phyloP scores from a whole-genome alignment of 176 grass and related monocot genomes.

The Zea luxurians region DNA sequence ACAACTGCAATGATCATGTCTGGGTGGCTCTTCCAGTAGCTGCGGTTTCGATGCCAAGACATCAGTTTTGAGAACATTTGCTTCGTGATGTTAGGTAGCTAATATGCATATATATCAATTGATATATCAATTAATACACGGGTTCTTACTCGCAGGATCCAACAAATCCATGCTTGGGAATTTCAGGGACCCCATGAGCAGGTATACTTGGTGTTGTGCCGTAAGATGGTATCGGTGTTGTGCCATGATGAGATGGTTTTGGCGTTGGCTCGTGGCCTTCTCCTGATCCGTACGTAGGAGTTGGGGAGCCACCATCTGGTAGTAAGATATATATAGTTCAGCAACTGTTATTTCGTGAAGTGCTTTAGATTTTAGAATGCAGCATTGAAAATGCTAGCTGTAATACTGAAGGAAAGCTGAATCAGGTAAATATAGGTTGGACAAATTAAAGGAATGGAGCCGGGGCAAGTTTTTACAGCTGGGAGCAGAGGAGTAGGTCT shows the following conservation, averaged over 20 bases:
- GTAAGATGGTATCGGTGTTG: slow-evolving; percentile 39
- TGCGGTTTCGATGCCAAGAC: slow-evolving; percentile 29
- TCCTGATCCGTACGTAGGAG: slow-evolving; percentile 39
- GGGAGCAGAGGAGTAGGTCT: slow-evolving; percentile 47
- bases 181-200: slow-evolving; percentile 30
- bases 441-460: slow-evolving; percentile 15
- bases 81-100: slow-evolving; percentile 20
- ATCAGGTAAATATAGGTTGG: background rate
- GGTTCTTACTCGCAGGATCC: slow-evolving; percentile 79
- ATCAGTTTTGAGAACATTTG: slow-evolving; percentile 4
- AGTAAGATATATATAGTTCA: background rate
- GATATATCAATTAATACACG: too few relatives aligned
- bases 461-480: slow-evolving; percentile 36
- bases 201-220: slow-evolving; percentile 50
- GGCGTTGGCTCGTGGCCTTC: slow-evolving; percentile 34
- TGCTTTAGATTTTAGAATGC: background rate
- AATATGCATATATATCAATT: background rate
- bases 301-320: slow-evolving; percentile 44
- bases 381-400: background rate
- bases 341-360: slow-evolving; percentile 20
- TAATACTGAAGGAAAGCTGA: background rate
- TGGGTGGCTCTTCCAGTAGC: slow-evolving; percentile 75
- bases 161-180: slow-evolving; percentile 55
- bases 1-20: slow-evolving; percentile 53
- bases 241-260: slow-evolving; percentile 43